phyloP scores from a whole-genome alignment of 139 green algal genomes.

The Mesostigma viride region DNA sequence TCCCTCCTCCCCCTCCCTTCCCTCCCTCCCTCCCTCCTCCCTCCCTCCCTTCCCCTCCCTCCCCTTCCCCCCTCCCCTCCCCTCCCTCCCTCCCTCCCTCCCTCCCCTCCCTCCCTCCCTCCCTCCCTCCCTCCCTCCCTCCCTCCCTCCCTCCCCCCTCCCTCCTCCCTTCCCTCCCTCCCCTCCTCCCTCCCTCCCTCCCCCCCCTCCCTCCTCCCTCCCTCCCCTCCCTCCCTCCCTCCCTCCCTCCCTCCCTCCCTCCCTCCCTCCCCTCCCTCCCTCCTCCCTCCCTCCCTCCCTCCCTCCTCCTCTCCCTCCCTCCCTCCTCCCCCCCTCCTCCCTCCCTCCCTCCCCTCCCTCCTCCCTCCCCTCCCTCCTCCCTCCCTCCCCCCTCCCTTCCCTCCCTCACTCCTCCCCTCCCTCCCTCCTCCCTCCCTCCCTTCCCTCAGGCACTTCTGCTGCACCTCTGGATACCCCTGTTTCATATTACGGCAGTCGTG shows the following conservation, averaged over 20 bases:
- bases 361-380: background rate
- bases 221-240: background rate
- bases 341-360: background rate
- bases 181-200: too few species aligned
- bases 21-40: too few species aligned
- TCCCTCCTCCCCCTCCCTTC: too few species aligned
- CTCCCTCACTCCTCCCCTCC: too few species aligned
- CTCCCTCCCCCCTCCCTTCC: too few species aligned
- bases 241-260: constrained; percentile 3
- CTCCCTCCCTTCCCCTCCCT: too few species aligned
- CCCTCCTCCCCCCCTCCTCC: background rate
- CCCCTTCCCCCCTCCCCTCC: too few species aligned
- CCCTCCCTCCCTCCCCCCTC: too few species aligned
- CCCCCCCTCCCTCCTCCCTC: background rate
- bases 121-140: too few species aligned
- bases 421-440: background rate
- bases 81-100: too few species aligned
- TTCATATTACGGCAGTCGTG: background rate
- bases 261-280: background rate
- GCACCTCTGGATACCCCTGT: background rate
- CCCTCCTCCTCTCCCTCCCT: background rate
- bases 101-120: too few species aligned
- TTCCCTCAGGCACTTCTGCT: background rate
- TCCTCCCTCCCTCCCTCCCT: constrained; percentile 7
- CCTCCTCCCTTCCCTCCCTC: too few species aligned